Base-by-base conservation (phyloP, 495 filamentous ascomycete species). In the Extremus antarcticus region DNA sequence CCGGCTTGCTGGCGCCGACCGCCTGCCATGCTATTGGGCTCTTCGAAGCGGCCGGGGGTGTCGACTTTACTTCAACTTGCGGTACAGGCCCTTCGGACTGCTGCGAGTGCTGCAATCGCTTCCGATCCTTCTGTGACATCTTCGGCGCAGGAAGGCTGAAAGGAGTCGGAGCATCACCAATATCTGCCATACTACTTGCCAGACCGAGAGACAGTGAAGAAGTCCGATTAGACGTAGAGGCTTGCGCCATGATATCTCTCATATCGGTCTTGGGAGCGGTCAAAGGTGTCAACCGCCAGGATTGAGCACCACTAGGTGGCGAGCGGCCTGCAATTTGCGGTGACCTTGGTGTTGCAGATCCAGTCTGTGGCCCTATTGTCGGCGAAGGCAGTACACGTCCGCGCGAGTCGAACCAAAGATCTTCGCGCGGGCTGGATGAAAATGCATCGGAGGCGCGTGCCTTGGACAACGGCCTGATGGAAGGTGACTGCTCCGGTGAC, bases 41-140 rank as follows among this genome's bases (percentile, higher is more conserved):
- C 10, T 74, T 68, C 47, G 71, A 73, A 54, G 54, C 40, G 20
- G 74, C 65, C 41, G 70, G 64, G 7, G 68, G 50, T 22, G 74
- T 69, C 11, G 71, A 63, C 61, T 51, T 74, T 69, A 22, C 68
- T 64, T 47, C 72, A 73, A 62, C 78, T 70, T 81, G 70, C 19
- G 20, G 2, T 2, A 35, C 46, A 13, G 32, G 54, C 15, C 51
- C 53, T 22, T 60, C 55, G 8, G 55, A 47, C 46, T 83, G 73
- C 53, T 86, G 82, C 3, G 57, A 49, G 35, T 83, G 73, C 54
- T 86, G 82, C 56, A 78, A 69, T 64, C 79, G 87, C 71, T 95
- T 95, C 11, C 88, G 81, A 64, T 95, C 91, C 64, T 89, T 91
- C 59, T 97, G 92, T 0, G 88, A 92, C 41, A 94, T 59, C 59